Evolutionary conservation across 2,329 filamentous ascomycete species (phyloP), one percentile per base, ranked within the genome.

Genomic region (Reticulascus tulasneorum): DNA sequence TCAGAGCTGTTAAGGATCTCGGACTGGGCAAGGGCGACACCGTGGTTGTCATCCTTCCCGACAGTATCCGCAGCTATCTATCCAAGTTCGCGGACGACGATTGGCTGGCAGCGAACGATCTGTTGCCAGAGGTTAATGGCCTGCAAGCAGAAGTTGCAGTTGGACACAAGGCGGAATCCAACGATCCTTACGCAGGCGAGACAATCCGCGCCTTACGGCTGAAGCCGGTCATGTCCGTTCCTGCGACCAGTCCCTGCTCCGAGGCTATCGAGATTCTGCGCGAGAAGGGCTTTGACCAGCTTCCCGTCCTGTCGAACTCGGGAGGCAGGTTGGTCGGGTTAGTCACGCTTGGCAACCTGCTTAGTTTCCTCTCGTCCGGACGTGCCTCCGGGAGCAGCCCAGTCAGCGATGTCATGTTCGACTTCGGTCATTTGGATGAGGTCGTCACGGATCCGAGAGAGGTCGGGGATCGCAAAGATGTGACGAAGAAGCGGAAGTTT

Each of bases 31-130:
- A 90, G 58, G 85, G 85, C 38, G 90, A 98, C 55, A 79, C 89
- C 2, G 79, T 97, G 0, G 93, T 98, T 19, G 89, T 96, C 19
- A 70, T 98, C 35, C 72, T 96, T 13, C 94, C 93, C 2, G 93
- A 98, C 62, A 95, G 89, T 67, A 97, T 98, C 58, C 79, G 93
- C 55, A 96, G 88, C 64, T 98, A 98, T 62, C 79, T 98, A 18
- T 91, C 85, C 68, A 98, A 98, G 77, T 98, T 98, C 59, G 89
- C 89, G 48, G 93, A 98, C 59, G 94, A 98, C 58, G 93, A 97
- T 69, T 98, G 93, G 94, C 82, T 98, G 37, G 90, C 89, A 10
- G 93, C 93, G 46, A 98, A 98, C 66, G 84, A 91, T 58, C 86
- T 98, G 17, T 76, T 97, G 18, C 79, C 86, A n/a, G 52, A 55